Evolutionary conservation across 257 asterid genomes (phyloP).

Genomic region (Solanum bulbocastanum): DNA sequence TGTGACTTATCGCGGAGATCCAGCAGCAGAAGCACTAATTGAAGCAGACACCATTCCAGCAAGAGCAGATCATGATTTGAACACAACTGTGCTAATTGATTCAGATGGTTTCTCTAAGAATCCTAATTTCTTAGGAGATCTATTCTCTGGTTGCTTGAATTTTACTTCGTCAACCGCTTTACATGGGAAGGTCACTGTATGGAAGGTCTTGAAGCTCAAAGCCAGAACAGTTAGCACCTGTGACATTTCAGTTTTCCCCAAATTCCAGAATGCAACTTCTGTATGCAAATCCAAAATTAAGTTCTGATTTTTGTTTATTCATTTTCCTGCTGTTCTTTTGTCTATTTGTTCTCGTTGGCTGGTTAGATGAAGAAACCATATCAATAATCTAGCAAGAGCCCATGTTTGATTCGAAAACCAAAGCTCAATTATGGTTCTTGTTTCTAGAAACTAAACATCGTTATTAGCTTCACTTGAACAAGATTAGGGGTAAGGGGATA

Average conservation of each 20-base stretch:
- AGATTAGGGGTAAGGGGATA: neutral
- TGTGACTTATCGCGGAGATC: constrained; percentile 24
- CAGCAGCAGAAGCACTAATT: constrained; percentile 31
- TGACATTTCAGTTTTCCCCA: constrained; percentile 28
- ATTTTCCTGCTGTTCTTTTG: neutral
- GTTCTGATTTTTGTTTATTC: neutral
- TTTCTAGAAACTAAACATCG: neutral
- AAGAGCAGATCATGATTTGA: constrained; percentile 29
- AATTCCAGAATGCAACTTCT: constrained; percentile 19
- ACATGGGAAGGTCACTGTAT: constrained; percentile 33
- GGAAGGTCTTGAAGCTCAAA: constrained; percentile 31
- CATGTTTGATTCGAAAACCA: neutral
- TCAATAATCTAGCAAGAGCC: neutral
- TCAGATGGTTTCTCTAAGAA: constrained; percentile 12
- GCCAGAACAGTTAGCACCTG: constrained; percentile 31
- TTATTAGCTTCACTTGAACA: neutral
- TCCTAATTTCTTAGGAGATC: constrained; percentile 22
- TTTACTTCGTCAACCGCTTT: constrained; percentile 38
- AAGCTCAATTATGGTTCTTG: neutral
- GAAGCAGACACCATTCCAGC: constrained; percentile 34
- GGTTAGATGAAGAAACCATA: neutral
- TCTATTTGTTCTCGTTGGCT: neutral
- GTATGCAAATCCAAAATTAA: constrained; percentile 30
- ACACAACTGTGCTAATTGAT: constrained; percentile 10
- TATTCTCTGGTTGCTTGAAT: constrained; percentile 23